phyloP scores from a whole-genome alignment of 208 protist genomes.

The Porcisia hertigi region DNA sequence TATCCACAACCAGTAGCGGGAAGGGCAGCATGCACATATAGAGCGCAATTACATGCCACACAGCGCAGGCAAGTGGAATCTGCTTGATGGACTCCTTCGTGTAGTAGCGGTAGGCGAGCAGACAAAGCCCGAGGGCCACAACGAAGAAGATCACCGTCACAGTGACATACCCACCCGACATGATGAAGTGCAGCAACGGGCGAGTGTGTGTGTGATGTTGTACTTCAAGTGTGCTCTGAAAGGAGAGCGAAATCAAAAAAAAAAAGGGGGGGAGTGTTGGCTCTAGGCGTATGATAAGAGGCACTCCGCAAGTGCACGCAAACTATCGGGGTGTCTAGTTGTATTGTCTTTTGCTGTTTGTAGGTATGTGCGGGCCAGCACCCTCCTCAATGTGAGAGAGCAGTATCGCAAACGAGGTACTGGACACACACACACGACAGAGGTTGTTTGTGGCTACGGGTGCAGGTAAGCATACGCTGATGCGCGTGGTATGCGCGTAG shows the following conservation, averaged over 20 bases:
- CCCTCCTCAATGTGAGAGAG: background rate
- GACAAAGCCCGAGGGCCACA: slow-evolving; percentile 45
- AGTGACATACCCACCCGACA: slow-evolving; percentile 52
- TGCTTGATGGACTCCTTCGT: slow-evolving; percentile 65
- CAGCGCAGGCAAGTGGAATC: slow-evolving; percentile 62
- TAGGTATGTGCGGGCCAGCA: background rate
- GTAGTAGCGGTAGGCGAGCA: slow-evolving; percentile 82
- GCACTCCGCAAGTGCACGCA: background rate
- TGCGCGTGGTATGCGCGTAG: background rate
- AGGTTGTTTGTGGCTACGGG: background rate
- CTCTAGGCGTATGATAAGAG: background rate
- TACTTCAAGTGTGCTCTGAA: too few relatives aligned
- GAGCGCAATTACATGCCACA: slow-evolving; percentile 77
- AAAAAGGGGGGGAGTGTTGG: background rate
- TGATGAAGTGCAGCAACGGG: slow-evolving; percentile 8
- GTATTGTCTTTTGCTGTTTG: background rate
- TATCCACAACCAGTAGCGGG: slow-evolving; percentile 86
- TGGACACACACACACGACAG: background rate
- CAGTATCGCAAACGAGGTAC: background rate
- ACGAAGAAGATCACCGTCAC: slow-evolving; percentile 76
- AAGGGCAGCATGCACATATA: slow-evolving; percentile 85
- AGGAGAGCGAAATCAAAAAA: too few relatives aligned
- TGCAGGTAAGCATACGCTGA: background rate
- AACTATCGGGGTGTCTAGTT: background rate
- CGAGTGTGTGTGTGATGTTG: too few relatives aligned